Conservation (phyloP, 768 basidiomycete species). For the Rhizopogon roseolus region DNA sequence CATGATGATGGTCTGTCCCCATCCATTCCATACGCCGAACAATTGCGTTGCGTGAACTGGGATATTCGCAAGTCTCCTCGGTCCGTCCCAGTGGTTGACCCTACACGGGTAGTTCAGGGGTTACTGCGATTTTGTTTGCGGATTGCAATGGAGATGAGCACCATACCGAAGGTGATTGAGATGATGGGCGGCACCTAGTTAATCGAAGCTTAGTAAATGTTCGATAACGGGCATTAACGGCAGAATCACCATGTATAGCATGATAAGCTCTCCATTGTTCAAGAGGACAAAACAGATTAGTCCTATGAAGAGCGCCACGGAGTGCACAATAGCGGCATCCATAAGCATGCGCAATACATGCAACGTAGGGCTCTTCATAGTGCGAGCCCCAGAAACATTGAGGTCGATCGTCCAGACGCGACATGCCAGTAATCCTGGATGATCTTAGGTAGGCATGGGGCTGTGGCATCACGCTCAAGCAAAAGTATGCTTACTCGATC, state of each 20-base stretch:
- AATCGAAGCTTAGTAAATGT: too few species aligned
- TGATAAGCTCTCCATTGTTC: slow-evolving; percentile 1
- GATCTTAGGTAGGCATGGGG: neutral
- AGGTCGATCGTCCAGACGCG: too few species aligned
- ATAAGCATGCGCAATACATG: too few species aligned
- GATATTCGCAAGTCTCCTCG: neutral
- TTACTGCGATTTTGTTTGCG: neutral
- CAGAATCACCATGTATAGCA: neutral
- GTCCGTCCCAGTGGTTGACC: too few species aligned
- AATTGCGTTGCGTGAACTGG: neutral
- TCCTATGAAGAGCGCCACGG: slow-evolving; percentile 1
- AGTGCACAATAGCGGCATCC: slow-evolving; percentile 2
- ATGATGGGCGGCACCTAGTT: too few species aligned
- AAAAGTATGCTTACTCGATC: slow-evolving; percentile 1
- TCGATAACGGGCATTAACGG: too few species aligned
- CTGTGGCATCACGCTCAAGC: neutral
- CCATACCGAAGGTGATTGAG: too few species aligned
- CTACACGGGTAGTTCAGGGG: neutral
- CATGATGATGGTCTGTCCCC: neutral
- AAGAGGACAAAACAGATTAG: slow-evolving; percentile 1
- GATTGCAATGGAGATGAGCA: too few species aligned
- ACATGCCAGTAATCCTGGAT: neutral
- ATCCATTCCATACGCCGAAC: neutral
- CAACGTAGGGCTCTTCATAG: neutral
- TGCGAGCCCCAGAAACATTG: too few species aligned